Conservation (phyloP, 2,329 filamentous ascomycete genomes). For the Macrophomina tecta region DNA sequence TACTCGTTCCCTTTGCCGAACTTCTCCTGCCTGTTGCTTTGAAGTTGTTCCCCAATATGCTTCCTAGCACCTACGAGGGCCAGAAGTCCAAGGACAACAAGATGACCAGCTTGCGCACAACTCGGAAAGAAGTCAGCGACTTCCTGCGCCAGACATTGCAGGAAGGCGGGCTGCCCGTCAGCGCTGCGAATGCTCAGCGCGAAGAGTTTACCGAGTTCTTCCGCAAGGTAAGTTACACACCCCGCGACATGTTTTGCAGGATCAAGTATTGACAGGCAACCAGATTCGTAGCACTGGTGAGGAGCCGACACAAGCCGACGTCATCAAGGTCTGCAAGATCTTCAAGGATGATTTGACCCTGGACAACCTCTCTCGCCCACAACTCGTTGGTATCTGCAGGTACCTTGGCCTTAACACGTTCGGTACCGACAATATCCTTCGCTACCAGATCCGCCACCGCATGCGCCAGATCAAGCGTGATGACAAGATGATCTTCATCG, state of each 20-base stretch:
- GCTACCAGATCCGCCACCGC: slow-evolving; percentile 94
- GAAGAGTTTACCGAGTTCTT: slow-evolving; percentile 98
- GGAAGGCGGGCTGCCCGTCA: slow-evolving; percentile 92
- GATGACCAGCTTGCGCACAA: slow-evolving; percentile 78
- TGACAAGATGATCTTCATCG: slow-evolving; percentile 90
- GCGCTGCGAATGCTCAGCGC: slow-evolving; percentile 80
- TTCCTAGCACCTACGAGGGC: slow-evolving; percentile 95
- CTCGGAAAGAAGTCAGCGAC: slow-evolving; percentile 88
- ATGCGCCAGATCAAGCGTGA: slow-evolving; percentile 99
- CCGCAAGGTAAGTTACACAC: slow-evolving; percentile 71
- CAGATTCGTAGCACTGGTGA: slow-evolving; percentile 79
- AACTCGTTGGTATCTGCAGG: slow-evolving; percentile 95
- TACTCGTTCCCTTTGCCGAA: slow-evolving; percentile 96
- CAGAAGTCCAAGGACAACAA: slow-evolving; percentile 91
- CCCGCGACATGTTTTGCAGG: too few species aligned
- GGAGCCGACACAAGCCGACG: slow-evolving; percentile 83
- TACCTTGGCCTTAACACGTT: slow-evolving; percentile 99
- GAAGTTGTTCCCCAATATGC: slow-evolving; percentile 94
- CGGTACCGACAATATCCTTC: slow-evolving; percentile 95
- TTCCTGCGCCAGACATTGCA: slow-evolving; percentile 88
- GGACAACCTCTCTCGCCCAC: slow-evolving; percentile 94
- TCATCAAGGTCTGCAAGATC: slow-evolving; percentile 98
- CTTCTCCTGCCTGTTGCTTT: slow-evolving; percentile 88
- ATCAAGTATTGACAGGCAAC: slow-evolving; percentile 29
- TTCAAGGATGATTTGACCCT: slow-evolving; percentile 98